Conservation (phyloP, 2,329 filamentous ascomycete genomes). For the Arthrobotrys sinensis region DNA sequence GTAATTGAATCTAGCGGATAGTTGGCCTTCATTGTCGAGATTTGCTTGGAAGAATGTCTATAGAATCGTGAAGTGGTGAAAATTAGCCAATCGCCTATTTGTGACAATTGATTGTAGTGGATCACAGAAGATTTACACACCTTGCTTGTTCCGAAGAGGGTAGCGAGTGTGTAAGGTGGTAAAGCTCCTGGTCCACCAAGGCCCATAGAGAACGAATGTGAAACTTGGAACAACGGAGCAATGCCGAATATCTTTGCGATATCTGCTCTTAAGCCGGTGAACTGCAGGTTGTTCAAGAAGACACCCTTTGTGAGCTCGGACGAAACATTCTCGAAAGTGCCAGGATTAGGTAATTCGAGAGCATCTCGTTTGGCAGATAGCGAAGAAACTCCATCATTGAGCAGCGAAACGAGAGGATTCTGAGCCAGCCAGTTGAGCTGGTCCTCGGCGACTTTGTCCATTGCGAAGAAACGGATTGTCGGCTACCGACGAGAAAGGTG, state of each 20-base stretch:
- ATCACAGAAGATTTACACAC: slow-evolving; percentile 71
- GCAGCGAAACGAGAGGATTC: slow-evolving; percentile 79
- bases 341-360: slow-evolving; percentile 91
- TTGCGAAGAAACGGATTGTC: slow-evolving; percentile 64
- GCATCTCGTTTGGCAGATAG: slow-evolving; percentile 89
- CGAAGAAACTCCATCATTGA: slow-evolving; percentile 83
- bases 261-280: slow-evolving; percentile 94
- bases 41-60: slow-evolving; percentile 97
- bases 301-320: slow-evolving; percentile 97
- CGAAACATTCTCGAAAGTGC: slow-evolving; percentile 88
- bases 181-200: slow-evolving; percentile 77
- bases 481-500: slow-evolving; percentile 61
- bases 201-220: slow-evolving; percentile 95
- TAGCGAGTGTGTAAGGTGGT: slow-evolving; percentile 95
- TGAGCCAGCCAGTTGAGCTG: slow-evolving; percentile 78
- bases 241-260: slow-evolving; percentile 97
- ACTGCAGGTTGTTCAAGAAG: slow-evolving; percentile 95
- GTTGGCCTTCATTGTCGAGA: slow-evolving; percentile 89
- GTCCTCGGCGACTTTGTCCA: slow-evolving; percentile 60
- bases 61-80: slow-evolving; percentile 6
- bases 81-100: slow-evolving; percentile 27
- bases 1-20: slow-evolving; percentile 93
- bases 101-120: slow-evolving; percentile 10
- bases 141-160: slow-evolving; percentile 92
- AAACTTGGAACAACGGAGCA: slow-evolving; percentile 94